phyloP scores from a whole-genome alignment of 2,329 filamentous ascomycete genomes.

The Myotisia sp. region DNA sequence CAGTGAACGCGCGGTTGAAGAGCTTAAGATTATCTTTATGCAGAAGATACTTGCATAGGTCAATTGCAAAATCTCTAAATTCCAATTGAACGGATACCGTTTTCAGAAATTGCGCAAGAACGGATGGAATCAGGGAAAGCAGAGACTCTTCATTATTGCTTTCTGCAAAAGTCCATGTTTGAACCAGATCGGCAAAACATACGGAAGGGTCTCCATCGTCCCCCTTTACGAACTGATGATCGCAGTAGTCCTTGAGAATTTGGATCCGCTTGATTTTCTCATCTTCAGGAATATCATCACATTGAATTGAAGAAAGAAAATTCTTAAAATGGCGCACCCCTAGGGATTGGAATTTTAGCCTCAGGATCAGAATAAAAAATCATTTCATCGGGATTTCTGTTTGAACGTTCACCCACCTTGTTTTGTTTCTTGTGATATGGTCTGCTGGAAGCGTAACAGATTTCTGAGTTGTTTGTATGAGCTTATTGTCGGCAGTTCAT shows the following conservation, averaged over 20 bases:
- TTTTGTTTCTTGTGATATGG: slow-evolving; percentile 39
- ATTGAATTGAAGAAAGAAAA: slow-evolving; percentile 28
- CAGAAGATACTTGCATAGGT: slow-evolving; percentile 67
- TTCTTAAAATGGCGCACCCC: slow-evolving; percentile 32
- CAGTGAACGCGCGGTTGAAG: slow-evolving; percentile 61
- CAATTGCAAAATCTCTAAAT: slow-evolving; percentile 58
- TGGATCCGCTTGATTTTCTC: slow-evolving; percentile 28
- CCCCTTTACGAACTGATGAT: slow-evolving; percentile 39
- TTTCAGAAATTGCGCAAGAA: slow-evolving; percentile 67
- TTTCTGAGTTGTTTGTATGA: slow-evolving; percentile 52
- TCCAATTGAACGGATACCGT: slow-evolving; percentile 61
- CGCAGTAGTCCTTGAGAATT: slow-evolving; percentile 35
- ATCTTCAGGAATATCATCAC: slow-evolving; percentile 20
- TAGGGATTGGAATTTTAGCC: too few relatives aligned
- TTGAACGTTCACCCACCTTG: slow-evolving; percentile 44
- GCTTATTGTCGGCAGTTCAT: slow-evolving; percentile 17
- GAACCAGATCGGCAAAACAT: slow-evolving; percentile 65
- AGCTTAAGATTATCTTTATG: slow-evolving; percentile 70
- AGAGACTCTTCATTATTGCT: slow-evolving; percentile 68
- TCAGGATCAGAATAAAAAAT: slow-evolving; percentile 1
- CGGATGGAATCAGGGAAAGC: slow-evolving; percentile 64
- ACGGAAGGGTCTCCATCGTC: slow-evolving; percentile 43
- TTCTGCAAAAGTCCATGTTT: slow-evolving; percentile 73
- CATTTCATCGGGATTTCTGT: background rate
- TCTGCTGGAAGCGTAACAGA: slow-evolving; percentile 57